Evolutionary conservation across 2,329 filamentous ascomycete species (phyloP).

Genomic region (Fusarium sp.): DNA sequence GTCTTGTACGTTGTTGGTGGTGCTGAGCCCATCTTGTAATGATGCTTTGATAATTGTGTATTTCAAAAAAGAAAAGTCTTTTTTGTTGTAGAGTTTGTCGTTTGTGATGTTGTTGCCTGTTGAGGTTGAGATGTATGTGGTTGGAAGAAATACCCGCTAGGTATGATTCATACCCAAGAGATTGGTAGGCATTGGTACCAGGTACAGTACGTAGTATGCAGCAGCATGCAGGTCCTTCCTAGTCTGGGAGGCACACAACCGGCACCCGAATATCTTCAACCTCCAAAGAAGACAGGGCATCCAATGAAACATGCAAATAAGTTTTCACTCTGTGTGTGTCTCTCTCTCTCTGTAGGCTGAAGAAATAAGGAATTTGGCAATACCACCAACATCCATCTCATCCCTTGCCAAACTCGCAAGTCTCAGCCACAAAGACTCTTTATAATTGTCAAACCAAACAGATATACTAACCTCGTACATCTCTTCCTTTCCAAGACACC

Average conservation of each 20-base stretch:
- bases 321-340: background rate
- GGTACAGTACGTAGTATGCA: background rate
- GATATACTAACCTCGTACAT: background rate
- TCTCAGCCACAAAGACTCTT: background rate
- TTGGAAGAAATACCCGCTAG: background rate
- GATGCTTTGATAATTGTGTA: background rate
- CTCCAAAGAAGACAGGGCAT: background rate
- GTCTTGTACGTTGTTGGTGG: constrained; percentile 29
- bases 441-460: background rate
- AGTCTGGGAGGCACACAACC: background rate
- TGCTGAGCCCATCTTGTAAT: background rate
- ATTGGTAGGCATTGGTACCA: background rate
- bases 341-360: background rate
- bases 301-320: background rate
- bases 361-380: background rate
- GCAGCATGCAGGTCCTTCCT: background rate
- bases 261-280: background rate
- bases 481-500: background rate
- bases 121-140: constrained; percentile 21
- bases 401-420: background rate
- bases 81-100: background rate
- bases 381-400: too few relatives aligned
- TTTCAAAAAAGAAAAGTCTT: background rate
- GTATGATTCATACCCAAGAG: background rate
- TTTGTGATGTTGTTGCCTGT: constrained; percentile 11